Evolutionary conservation across 768 basidiomycete species (phyloP).

Genomic region (Pisolithus orientalis): DNA sequence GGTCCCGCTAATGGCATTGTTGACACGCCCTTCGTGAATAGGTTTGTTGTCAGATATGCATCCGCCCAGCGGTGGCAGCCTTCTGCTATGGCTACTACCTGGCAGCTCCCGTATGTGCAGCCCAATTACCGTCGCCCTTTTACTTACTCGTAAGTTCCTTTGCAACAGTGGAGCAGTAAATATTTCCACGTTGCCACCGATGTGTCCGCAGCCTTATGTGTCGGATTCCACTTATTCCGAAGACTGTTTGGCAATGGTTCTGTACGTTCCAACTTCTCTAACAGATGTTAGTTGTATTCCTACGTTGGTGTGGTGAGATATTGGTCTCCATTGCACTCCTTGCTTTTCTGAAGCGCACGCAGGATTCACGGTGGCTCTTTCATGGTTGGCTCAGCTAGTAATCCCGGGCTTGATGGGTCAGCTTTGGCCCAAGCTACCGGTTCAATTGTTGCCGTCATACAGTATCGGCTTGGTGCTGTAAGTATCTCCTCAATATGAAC

Average conservation of each 20-base stretch:
- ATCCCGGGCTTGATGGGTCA: constrained; percentile 71
- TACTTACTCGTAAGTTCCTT: background rate
- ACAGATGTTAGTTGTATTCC: constrained; percentile 31
- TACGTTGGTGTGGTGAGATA: constrained; percentile 54
- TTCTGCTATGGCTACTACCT: constrained; percentile 46
- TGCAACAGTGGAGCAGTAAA: constrained; percentile 46
- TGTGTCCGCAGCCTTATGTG: constrained; percentile 62
- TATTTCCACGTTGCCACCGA: constrained; percentile 51
- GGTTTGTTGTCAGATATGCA: constrained; percentile 67
- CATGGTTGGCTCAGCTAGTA: constrained; percentile 60
- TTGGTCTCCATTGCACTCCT: background rate
- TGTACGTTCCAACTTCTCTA: constrained; percentile 56
- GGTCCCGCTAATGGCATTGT: constrained; percentile 51
- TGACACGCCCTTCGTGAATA: constrained; percentile 41
- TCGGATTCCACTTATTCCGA: constrained; percentile 51
- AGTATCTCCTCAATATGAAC: constrained; percentile 18
- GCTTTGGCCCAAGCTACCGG: constrained; percentile 62
- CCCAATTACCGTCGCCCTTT: background rate
- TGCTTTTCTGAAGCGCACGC: background rate
- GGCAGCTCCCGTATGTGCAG: constrained; percentile 56
- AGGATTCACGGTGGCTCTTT: constrained; percentile 91
- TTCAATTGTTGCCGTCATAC: constrained; percentile 75
- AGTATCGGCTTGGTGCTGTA: constrained; percentile 79
- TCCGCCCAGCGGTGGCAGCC: constrained; percentile 54
- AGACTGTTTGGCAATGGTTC: constrained; percentile 76